A percentile compares a stretch with the other conserved stretches of the same genome.
Evolutionary conservation across 2,329 filamentous ascomycete genomes (phyloP).

Genomic region (Apiospora marii): DNA sequence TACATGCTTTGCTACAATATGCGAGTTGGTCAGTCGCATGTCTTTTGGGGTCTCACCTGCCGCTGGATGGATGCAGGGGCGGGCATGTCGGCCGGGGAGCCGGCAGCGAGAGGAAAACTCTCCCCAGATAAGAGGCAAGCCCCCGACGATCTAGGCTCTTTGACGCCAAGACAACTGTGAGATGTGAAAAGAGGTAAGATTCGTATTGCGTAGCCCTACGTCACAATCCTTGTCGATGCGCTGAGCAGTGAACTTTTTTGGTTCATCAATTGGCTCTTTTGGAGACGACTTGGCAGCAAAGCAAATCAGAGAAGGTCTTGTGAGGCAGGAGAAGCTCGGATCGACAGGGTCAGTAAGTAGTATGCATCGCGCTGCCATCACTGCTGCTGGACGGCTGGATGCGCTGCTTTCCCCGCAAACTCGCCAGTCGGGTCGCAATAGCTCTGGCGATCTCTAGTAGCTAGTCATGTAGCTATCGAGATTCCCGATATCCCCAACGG

Average conservation of each 20-base stretch:
- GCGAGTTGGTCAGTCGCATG: background rate
- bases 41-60: background rate
- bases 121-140: slow-evolving; percentile 2
- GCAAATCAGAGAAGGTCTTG: background rate
- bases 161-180: background rate
- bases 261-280: background rate
- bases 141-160: slow-evolving; percentile 4
- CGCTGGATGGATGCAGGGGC: background rate
- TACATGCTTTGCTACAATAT: background rate
- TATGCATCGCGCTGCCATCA: background rate
- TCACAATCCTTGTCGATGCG: slow-evolving; percentile 14
- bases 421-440: background rate
- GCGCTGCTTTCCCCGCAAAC: background rate
- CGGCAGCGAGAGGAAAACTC: background rate
- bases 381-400: background rate
- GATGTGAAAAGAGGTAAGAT: background rate
- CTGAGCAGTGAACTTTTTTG: background rate
- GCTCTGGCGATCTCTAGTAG: slow-evolving; percentile 15
- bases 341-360: slow-evolving; percentile 1
- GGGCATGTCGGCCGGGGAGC: background rate
- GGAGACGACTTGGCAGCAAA: background rate
- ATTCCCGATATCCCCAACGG: background rate
- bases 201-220: slow-evolving; percentile 12
- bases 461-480: slow-evolving; percentile 15
- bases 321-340: slow-evolving; percentile 2